phyloP scores from a whole-genome alignment of 768 basidiomycete species.

The Boletus tomentosulus region DNA sequence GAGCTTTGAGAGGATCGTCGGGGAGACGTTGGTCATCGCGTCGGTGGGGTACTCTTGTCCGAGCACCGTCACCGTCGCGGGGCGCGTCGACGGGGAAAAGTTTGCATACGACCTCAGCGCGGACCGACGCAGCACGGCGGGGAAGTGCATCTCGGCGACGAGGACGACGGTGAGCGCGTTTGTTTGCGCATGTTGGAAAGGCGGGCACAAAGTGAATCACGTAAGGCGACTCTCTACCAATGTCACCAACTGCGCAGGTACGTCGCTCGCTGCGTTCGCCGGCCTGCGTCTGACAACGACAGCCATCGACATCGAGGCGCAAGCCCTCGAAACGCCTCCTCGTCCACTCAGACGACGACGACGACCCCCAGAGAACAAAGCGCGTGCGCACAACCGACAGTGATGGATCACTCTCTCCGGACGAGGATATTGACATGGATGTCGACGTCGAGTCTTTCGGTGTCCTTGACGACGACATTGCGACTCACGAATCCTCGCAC shows the following conservation, averaged over 20 bases:
- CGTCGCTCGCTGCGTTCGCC: neutral
- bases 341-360: conserved; percentile 36
- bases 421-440: conserved; percentile 39
- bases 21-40: conserved; percentile 76
- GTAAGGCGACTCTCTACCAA: neutral
- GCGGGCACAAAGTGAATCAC: neutral
- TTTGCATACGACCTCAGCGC: conserved; percentile 13
- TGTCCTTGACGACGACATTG: conserved; percentile 1
- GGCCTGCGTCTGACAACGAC: conserved; percentile 8
- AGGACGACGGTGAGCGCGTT: conserved; percentile 11
- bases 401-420: conserved; percentile 33
- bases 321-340: conserved; percentile 26
- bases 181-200: conserved; percentile 8
- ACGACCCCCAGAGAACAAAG: conserved; percentile 19
- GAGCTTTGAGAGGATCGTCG: conserved; percentile 80
- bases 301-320: conserved; percentile 21
- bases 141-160: conserved; percentile 17
- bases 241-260: conserved; percentile 20
- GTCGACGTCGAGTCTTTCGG: conserved; percentile 37
- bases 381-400: conserved; percentile 25
- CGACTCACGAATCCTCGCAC: neutral
- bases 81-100: conserved; percentile 4
- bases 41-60: conserved; percentile 75
- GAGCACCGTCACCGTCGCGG: conserved; percentile 44
- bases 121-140: conserved; percentile 3